Conservation (phyloP, 1,284 basidiomycete species). For the Leccinum subrobustum region DNA sequence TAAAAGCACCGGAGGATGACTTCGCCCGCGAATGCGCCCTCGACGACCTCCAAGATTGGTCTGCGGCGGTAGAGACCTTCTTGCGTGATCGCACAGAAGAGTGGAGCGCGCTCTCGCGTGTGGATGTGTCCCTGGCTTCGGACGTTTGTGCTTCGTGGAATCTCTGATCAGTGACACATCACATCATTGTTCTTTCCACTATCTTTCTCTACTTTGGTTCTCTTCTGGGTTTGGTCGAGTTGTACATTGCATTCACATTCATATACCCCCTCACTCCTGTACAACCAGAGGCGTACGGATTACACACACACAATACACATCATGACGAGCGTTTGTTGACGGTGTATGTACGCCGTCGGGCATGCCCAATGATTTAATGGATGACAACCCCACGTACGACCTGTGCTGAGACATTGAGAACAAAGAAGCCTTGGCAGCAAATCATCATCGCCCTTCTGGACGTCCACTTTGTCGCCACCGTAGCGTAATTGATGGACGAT, state of each 20-base stretch:
- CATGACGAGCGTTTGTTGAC: not conserved
- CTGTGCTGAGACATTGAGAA: not conserved
- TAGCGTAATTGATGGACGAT: not conserved
- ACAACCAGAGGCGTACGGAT: not conserved
- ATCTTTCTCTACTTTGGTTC: not conserved
- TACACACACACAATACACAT: not conserved
- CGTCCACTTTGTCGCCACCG: not conserved
- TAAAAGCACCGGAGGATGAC: constrained; percentile 14
- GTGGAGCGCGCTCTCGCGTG: constrained; percentile 18
- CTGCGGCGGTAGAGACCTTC: constrained; percentile 21
- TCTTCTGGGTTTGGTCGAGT: not conserved
- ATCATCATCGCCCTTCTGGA: not conserved
- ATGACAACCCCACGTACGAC: not conserved
- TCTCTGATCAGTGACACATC: constrained; percentile 12
- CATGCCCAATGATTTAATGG: not conserved
- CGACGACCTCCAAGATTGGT: constrained; percentile 33
- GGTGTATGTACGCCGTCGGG: not conserved
- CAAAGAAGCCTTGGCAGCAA: not conserved
- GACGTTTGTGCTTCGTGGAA: constrained; percentile 24
- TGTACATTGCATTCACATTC: not conserved
- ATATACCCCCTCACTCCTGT: not conserved
- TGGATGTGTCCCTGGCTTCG: constrained; percentile 16
- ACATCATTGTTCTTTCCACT: not conserved
- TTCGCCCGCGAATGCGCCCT: constrained; percentile 32
- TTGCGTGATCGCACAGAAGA: constrained; percentile 15